phyloP scores from a whole-genome alignment of 192 early-diverging fungal genomes.

The Allomyces macrogynus region DNA sequence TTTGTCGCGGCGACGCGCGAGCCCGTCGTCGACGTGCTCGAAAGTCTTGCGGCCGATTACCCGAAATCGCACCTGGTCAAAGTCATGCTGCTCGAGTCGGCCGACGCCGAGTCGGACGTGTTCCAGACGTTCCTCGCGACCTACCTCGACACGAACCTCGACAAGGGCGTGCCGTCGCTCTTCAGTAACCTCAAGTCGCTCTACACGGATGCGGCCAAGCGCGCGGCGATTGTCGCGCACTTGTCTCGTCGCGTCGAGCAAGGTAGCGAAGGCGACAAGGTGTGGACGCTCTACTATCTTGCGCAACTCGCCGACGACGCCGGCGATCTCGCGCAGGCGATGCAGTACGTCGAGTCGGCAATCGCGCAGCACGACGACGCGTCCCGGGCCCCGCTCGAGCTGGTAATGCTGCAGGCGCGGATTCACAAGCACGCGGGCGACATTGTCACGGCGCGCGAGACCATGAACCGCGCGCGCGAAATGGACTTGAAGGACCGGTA shows the following conservation, averaged over 20 bases:
- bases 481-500: conserved; percentile 85
- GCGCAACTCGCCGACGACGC: conserved; percentile 74
- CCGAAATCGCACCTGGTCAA: conserved; percentile 64
- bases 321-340: conserved; percentile 41
- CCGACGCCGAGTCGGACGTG: conserved; percentile 29
- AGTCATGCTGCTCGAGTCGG: conserved; percentile 52
- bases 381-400: conserved; percentile 78
- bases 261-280: conserved; percentile 11
- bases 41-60: conserved; percentile 41
- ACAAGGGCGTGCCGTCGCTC: conserved; percentile 85
- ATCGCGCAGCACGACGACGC: conserved; percentile 27
- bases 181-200: conserved; percentile 63
- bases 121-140: conserved; percentile 40
- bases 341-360: conserved; percentile 59
- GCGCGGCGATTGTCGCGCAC: conserved; percentile 39
- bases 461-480: conserved; percentile 69
- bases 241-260: conserved; percentile 37
- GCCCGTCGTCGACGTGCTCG: conserved; percentile 17
- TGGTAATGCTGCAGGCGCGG: conserved; percentile 80
- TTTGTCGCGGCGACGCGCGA: conserved; percentile 27
- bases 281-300: conserved; percentile 14
- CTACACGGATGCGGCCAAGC: conserved; percentile 44
- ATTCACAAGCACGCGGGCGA: conserved; percentile 87
- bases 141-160: conserved; percentile 49
- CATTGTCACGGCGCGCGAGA: conserved; percentile 38